Percentiles rank a stretch among this genome's conserved stretches.
phyloP scores from a whole-genome alignment of 108 stramenopile species.

The Poteriospumella lacustris region DNA sequence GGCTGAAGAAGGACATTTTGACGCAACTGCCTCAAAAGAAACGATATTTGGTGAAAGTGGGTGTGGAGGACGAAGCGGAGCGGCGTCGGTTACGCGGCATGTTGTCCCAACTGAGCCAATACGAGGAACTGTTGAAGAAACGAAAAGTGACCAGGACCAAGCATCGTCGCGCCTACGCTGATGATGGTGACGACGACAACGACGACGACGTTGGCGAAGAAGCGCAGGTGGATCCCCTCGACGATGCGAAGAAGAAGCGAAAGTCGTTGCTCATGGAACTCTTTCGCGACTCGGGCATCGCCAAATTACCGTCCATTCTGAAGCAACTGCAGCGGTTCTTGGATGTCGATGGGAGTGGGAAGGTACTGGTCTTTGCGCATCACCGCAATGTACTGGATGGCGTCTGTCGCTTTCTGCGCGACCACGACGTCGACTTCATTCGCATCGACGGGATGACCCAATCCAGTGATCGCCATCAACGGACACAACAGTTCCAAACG shows the following conservation, averaged over 20 bases:
- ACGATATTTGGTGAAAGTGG: constrained; percentile 55
- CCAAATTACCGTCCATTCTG: constrained; percentile 67
- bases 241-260: constrained; percentile 56
- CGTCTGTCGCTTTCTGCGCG: constrained; percentile 53
- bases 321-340: constrained; percentile 59
- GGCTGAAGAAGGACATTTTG: constrained; percentile 83
- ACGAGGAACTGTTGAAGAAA: too few species aligned
- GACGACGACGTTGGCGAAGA: constrained; percentile 50
- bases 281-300: constrained; percentile 66
- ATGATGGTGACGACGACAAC: too few species aligned
- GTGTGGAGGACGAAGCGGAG: constrained; percentile 35
- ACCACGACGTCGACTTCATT: constrained; percentile 66
- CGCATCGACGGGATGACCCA: constrained; percentile 86
- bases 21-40: constrained; percentile 79
- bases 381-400: constrained; percentile 81
- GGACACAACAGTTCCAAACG: constrained; percentile 76
- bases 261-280: constrained; percentile 69
- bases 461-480: constrained; percentile 79
- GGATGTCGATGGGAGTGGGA: neutral
- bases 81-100: constrained; percentile 10
- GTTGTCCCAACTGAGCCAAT: too few species aligned
- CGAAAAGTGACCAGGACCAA: too few species aligned
- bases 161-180: too few species aligned
- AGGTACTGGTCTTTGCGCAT: constrained; percentile 84
- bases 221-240: too few species aligned